Conservation (phyloP, 805 yeast species). For the Ogataea henricii region DNA sequence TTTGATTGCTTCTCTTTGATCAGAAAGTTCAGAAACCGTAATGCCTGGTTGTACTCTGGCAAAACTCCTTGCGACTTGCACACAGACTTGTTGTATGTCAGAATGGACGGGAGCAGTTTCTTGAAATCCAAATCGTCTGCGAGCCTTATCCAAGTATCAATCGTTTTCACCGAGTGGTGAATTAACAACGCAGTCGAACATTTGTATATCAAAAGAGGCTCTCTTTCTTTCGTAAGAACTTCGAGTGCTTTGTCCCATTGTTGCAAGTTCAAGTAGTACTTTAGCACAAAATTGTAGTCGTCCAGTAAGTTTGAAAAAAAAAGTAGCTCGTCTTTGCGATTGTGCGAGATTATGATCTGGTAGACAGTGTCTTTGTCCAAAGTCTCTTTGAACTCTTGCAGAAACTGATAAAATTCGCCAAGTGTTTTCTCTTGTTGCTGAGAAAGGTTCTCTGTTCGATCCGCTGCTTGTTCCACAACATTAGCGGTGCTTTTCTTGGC, state of each 20-base stretch:
- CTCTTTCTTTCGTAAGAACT: slow-evolving; percentile 51
- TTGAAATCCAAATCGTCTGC: slow-evolving; percentile 54
- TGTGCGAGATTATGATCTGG: slow-evolving; percentile 68
- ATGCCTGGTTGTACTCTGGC: slow-evolving; percentile 58
- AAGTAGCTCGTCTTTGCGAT: slow-evolving; percentile 63
- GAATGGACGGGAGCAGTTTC: slow-evolving; percentile 71
- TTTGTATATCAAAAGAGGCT: slow-evolving; percentile 55
- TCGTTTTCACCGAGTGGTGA: slow-evolving; percentile 68
- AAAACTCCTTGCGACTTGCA: slow-evolving; percentile 36
- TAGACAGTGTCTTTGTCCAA: slow-evolving; percentile 71
- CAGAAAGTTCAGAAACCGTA: slow-evolving; percentile 61
- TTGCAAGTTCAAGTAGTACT: slow-evolving; percentile 66
- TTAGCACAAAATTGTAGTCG: slow-evolving; percentile 69
- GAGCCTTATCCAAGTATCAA: slow-evolving; percentile 76
- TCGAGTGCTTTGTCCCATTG: slow-evolving; percentile 75
- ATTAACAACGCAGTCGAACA: slow-evolving; percentile 69
- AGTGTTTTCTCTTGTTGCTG: slow-evolving; percentile 35
- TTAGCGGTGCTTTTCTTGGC: slow-evolving; percentile 6
- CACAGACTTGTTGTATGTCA: slow-evolving; percentile 61
- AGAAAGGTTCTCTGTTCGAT: slow-evolving; percentile 12
- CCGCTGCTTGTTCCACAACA: slow-evolving; percentile 11
- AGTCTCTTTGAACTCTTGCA: slow-evolving; percentile 45
- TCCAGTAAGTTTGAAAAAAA: slow-evolving; percentile 65
- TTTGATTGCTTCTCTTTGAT: slow-evolving; percentile 46
- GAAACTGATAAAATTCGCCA: slow-evolving; percentile 48